Base-by-base conservation (phyloP, 768 basidiomycete species). In the Mrakia blollopis region DNA sequence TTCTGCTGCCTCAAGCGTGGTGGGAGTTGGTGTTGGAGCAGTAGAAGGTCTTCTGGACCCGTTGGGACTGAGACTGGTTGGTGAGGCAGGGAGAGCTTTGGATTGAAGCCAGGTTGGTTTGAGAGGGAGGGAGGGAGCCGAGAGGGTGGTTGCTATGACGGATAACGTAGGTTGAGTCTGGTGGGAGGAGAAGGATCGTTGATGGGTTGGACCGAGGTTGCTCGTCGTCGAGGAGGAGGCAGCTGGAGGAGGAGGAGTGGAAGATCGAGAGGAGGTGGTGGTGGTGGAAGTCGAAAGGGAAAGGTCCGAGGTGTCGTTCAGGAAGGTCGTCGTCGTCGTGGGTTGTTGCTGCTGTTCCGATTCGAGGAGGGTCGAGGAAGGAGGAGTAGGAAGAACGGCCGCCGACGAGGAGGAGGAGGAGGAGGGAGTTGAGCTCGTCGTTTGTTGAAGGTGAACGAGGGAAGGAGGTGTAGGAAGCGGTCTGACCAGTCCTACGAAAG, bases 121-220 rank as follows among this genome's bases (percentile, higher is more conserved):
- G 32, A 68, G 57, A 61, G 73, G 73, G 21, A 74, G 73, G 39
- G 73, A 63, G 35, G 73, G 61, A 2, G 37, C 41, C 25, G 61
- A 41, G 60, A 28, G 25, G 39, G 41, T 18, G 39, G 41, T 18
- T 25, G 16, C 10, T n/a, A 63, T 23, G n/a, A n/a, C n/a, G 30
- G 47, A 50, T 23, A 18, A 54, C 35, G 39, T 25, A 18, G 57
- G 39, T 39, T 72, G 72, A 39, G 37, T 23, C 6, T n/a, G n/a
- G n/a, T n/a, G n/a, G n/a, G n/a, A n/a, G n/a, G 72, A 72, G 52
- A 72, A 57, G 18, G 52, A 72, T 60, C 60, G 72, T 25, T 57
- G 30, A 32, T 72, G 47, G 32, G 60, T 18, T 5, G 50, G 52
- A 6, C 52, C 32, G 32, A 35, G 47, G 10, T 37, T 54, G 52